Evolutionary conservation across 495 filamentous ascomycete species (phyloP).

Genomic region (Amniculicola lignicola): DNA sequence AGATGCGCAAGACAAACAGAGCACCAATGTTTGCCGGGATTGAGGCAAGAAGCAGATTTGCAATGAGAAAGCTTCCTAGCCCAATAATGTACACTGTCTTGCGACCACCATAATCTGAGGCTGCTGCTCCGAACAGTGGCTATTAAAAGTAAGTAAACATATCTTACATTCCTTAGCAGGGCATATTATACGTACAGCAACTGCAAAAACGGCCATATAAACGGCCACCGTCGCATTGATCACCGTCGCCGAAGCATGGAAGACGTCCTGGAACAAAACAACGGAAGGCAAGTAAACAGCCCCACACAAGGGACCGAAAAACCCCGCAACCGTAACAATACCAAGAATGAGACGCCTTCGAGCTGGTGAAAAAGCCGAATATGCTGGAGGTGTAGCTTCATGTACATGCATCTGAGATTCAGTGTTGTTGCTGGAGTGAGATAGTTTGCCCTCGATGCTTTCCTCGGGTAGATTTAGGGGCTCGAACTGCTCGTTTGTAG

Average conservation of each 20-base stretch:
- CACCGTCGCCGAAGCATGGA: constrained; percentile 25
- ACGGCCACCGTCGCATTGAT: constrained; percentile 41
- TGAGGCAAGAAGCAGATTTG: constrained; percentile 38
- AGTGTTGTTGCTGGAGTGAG: too few species aligned
- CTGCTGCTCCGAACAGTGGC: constrained; percentile 36
- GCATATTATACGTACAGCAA: constrained; percentile 27
- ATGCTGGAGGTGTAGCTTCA: constrained; percentile 19
- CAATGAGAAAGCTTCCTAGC: constrained; percentile 33
- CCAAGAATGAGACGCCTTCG: constrained; percentile 31
- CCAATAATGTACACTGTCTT: constrained; percentile 36
- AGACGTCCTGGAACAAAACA: constrained; percentile 29
- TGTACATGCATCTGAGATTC: too few species aligned
- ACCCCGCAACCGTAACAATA: constrained; percentile 36
- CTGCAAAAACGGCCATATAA: constrained; percentile 39
- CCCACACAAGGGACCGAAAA: constrained; percentile 38
- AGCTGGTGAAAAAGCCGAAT: constrained; percentile 30
- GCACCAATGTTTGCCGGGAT: constrained; percentile 36
- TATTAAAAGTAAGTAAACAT: constrained; percentile 1
- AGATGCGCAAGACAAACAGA: constrained; percentile 34
- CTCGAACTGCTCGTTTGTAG: too few species aligned
- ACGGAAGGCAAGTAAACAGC: constrained; percentile 39
- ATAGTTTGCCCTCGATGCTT: too few species aligned
- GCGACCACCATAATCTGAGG: constrained; percentile 33
- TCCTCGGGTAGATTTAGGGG: too few species aligned
- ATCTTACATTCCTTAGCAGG: too few species aligned